These are phyloP conservation scores for Fusarium sp. DNA, from an alignment of 2,329 filamentous ascomycete genomes.

Conservation along the genomic window DNA sequence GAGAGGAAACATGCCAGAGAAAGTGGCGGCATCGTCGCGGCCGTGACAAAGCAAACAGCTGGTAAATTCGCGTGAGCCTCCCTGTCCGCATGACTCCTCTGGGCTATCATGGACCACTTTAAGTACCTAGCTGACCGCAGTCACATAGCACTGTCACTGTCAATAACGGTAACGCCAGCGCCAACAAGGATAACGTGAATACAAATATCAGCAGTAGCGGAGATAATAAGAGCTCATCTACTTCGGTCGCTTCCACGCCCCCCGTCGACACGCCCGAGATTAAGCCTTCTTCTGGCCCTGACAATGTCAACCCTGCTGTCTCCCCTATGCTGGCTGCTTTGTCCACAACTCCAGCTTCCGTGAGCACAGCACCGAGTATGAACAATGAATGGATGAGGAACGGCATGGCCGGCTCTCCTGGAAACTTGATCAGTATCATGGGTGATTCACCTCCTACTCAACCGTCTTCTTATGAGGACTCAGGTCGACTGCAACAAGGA, in stretches of 20 bases:
- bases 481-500: constrained; percentile 52
- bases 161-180: constrained; percentile 41
- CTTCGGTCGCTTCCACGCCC: constrained; percentile 55
- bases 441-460: constrained; percentile 63
- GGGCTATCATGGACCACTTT: constrained; percentile 6
- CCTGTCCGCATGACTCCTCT: constrained; percentile 42
- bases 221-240: constrained; percentile 47
- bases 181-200: constrained; percentile 43
- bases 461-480: constrained; percentile 61
- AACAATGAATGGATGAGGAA: constrained; percentile 56
- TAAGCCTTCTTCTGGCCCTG: constrained; percentile 50
- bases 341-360: constrained; percentile 58
- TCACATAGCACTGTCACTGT: constrained; percentile 32
- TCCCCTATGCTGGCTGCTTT: constrained; percentile 60
- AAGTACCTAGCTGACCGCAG: constrained; percentile 37
- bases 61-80: constrained; percentile 60
- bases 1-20: constrained; percentile 64
- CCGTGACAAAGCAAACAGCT: constrained; percentile 61
- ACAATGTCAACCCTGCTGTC: constrained; percentile 53
- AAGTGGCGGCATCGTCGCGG: constrained; percentile 59
- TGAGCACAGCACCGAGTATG: constrained; percentile 57
- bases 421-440: constrained; percentile 59
- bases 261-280: constrained; percentile 56
- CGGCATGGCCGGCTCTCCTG: constrained; percentile 59
- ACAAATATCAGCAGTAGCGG: constrained; percentile 41